phyloP scores from a whole-genome alignment of 305 asterid species.

The Solanum hybrid region DNA sequence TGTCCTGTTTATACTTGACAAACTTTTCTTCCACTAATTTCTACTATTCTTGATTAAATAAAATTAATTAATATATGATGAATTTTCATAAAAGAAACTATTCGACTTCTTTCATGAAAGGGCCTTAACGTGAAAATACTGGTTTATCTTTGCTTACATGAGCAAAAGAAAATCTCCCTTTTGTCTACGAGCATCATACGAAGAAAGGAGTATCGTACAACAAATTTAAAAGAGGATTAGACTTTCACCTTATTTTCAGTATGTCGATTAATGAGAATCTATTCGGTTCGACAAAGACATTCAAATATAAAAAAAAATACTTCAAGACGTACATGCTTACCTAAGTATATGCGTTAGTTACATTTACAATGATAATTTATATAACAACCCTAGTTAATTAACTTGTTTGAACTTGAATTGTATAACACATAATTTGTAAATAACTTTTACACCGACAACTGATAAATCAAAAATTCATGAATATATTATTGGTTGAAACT shows the following conservation, averaged over 20 bases:
- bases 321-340: not conserved
- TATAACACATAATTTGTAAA: not conserved
- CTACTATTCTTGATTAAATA: not conserved
- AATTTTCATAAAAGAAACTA: not conserved
- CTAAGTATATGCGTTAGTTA: not conserved
- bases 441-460: not conserved
- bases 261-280: too few species aligned
- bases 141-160: too few species aligned
- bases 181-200: too few species aligned
- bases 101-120: not conserved
- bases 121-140: not conserved
- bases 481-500: not conserved
- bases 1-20: not conserved
- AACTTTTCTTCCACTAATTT: not conserved
- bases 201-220: too few species aligned
- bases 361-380: not conserved
- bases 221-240: too few species aligned
- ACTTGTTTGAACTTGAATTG: not conserved
- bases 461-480: not conserved
- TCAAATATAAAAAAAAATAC: not conserved
- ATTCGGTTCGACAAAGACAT: not conserved
- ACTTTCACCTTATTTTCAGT: too few species aligned
- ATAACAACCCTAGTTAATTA: not conserved
- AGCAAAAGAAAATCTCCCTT: too few species aligned
- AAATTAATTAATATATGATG: not conserved